Percentiles rank a stretch among this genome's conserved stretches.
phyloP scores from a whole-genome alignment of 495 filamentous ascomycete species.

The Hypoxylon cercidicola region DNA sequence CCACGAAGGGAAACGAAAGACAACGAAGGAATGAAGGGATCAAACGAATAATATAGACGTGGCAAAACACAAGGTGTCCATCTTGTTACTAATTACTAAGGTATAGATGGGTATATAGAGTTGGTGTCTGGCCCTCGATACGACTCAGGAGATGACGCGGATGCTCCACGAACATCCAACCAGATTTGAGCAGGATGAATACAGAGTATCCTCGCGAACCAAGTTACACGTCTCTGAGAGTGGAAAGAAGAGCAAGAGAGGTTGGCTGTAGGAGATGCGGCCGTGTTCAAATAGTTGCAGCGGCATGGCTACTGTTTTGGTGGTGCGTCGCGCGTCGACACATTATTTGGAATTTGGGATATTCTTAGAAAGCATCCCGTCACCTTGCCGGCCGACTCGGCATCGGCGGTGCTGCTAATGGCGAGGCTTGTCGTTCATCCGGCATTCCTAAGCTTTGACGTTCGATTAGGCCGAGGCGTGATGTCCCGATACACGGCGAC shows the following conservation, averaged over 20 bases:
- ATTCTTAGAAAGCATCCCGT: not conserved
- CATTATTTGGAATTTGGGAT: constrained; percentile 6
- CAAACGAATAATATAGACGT: not conserved
- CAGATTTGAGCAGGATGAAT: too few relatives aligned
- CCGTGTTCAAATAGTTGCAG: too few relatives aligned
- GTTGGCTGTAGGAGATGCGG: too few relatives aligned
- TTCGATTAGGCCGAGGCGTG: constrained; percentile 11
- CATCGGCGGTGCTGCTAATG: constrained; percentile 21
- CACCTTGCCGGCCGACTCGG: constrained; percentile 17
- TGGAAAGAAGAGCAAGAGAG: too few relatives aligned
- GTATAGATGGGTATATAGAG: too few relatives aligned
- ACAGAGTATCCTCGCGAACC: too few relatives aligned
- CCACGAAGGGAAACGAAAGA: constrained; percentile 1
- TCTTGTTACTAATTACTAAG: not conserved
- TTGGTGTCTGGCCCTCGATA: too few relatives aligned
- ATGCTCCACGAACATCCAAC: too few relatives aligned
- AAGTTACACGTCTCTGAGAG: too few relatives aligned
- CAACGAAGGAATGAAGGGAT: not conserved
- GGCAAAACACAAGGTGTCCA: not conserved
- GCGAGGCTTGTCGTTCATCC: constrained; percentile 10
- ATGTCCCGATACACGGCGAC: constrained; percentile 28
- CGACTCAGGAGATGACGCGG: too few relatives aligned
- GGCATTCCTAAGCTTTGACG: constrained; percentile 12
- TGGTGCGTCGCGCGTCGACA: too few relatives aligned
- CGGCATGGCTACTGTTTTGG: too few relatives aligned